Evolutionary conservation across 768 basidiomycete species (phyloP).

Genomic region (Lactarius sp.): DNA sequence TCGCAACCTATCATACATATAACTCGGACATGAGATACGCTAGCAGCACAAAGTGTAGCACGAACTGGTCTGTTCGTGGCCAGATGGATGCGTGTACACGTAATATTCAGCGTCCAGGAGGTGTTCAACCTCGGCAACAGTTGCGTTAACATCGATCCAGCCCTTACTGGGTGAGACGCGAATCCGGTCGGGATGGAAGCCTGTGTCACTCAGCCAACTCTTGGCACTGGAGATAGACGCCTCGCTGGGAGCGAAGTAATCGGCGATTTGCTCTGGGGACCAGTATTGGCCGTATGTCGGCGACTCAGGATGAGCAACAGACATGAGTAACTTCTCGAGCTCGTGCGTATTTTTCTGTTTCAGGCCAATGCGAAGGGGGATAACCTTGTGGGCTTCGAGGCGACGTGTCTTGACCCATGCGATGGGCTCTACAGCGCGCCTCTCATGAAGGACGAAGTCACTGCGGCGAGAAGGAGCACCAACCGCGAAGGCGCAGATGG

Average conservation of each 20-base stretch:
- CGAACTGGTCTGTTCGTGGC: conserved; percentile 37
- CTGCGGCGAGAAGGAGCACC: conserved; percentile 21
- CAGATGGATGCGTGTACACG: conserved; percentile 38
- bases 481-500: conserved; percentile 24
- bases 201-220: conserved; percentile 38
- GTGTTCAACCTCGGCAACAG: conserved; percentile 41
- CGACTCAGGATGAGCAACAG: conserved; percentile 43
- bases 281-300: conserved; percentile 45
- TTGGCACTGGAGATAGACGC: conserved; percentile 37
- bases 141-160: conserved; percentile 41
- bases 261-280: conserved; percentile 37
- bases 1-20: conserved; percentile 32
- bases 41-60: neutral
- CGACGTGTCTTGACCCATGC: conserved; percentile 34
- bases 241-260: conserved; percentile 40
- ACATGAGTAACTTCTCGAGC: conserved; percentile 39
- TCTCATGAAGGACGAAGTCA: conserved; percentile 37
- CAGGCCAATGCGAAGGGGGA: conserved; percentile 46
- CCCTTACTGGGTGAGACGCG: conserved; percentile 33
- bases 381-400: conserved; percentile 30
- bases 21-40: neutral
- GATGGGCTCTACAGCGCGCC: conserved; percentile 33
- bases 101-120: conserved; percentile 42
- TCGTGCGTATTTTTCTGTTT: conserved; percentile 39
- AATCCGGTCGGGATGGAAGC: conserved; percentile 36